Evolutionary conservation across 2,329 filamentous ascomycete species (phyloP).

Genomic region (Neonectria coccinea): DNA sequence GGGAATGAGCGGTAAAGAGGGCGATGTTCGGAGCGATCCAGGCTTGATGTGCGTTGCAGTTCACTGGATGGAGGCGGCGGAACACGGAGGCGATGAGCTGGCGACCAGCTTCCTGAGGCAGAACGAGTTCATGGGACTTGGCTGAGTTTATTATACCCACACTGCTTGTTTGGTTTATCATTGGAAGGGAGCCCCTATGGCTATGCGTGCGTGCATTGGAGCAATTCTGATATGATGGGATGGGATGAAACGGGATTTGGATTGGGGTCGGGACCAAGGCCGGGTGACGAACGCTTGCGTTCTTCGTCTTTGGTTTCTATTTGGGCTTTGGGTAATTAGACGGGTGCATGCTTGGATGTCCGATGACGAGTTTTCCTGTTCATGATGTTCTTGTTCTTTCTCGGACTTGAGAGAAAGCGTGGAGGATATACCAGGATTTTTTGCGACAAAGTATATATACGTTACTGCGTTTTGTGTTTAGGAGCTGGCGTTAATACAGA

Average conservation of each 20-base stretch:
- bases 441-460: constrained; percentile 25
- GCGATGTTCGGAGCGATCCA: constrained; percentile 77
- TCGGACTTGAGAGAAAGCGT: constrained; percentile 27
- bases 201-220: constrained; percentile 22
- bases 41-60: constrained; percentile 93
- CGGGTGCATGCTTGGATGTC: constrained; percentile 20
- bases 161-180: constrained; percentile 37
- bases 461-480: constrained; percentile 15
- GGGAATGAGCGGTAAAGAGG: constrained; percentile 50
- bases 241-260: constrained; percentile 3
- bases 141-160: constrained; percentile 47
- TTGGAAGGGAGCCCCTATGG: constrained; percentile 28
- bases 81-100: constrained; percentile 85
- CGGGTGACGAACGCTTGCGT: constrained; percentile 14
- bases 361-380: constrained; percentile 4
- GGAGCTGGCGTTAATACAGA: constrained; percentile 12
- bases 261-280: constrained; percentile 6
- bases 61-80: constrained; percentile 96
- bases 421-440: constrained; percentile 41
- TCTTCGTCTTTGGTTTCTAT: constrained; percentile 14
- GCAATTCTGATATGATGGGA: constrained; percentile 2
- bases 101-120: constrained; percentile 86
- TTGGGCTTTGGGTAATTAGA: constrained; percentile 30
- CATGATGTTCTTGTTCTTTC: constrained; percentile 18
- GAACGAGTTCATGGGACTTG: constrained; percentile 57